Percentiles rank a stretch among this genome's conserved stretches.
These are phyloP conservation scores for Metarhizium robertsii DNA, from an alignment of 2,329 filamentous ascomycete genomes.

Conservation along the genomic window DNA sequence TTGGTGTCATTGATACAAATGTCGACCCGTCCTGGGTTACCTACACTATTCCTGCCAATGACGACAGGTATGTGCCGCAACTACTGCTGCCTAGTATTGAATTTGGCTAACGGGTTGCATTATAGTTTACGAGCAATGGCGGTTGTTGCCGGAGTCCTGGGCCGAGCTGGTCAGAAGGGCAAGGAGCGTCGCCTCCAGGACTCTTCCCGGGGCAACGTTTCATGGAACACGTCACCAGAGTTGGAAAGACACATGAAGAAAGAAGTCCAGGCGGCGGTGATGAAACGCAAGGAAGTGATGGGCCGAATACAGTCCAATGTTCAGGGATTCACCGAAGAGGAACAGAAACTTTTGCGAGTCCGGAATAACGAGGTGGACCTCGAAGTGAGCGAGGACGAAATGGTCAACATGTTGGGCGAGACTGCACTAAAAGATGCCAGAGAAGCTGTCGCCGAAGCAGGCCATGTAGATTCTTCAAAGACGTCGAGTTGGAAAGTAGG, in stretches of 20 bases:
- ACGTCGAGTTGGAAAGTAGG: neutral
- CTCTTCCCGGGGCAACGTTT: slow-evolving; percentile 52
- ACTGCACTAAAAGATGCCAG: slow-evolving; percentile 5
- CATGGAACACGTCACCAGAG: slow-evolving; percentile 46
- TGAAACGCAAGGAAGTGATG: slow-evolving; percentile 26
- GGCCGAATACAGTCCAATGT: slow-evolving; percentile 24
- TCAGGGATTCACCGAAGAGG: slow-evolving; percentile 28
- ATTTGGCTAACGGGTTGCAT: slow-evolving; percentile 14
- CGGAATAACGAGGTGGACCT: slow-evolving; percentile 15
- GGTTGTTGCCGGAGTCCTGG: slow-evolving; percentile 77
- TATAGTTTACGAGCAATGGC: slow-evolving; percentile 68
- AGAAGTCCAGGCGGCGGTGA: slow-evolving; percentile 19
- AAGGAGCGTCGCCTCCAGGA: slow-evolving; percentile 55
- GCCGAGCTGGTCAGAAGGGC: slow-evolving; percentile 72
- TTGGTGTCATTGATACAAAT: slow-evolving; percentile 91
- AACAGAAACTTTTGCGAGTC: slow-evolving; percentile 23
- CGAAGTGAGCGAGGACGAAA: slow-evolving; percentile 25
- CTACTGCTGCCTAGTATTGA: neutral
- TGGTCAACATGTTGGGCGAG: slow-evolving; percentile 23
- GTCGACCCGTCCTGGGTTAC: slow-evolving; percentile 89
- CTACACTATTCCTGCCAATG: slow-evolving; percentile 93
- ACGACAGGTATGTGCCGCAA: slow-evolving; percentile 61
- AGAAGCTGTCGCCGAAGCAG: slow-evolving; percentile 1
- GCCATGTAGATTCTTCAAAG: neutral
- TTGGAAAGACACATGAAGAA: slow-evolving; percentile 29